Evolutionary conservation across 2,329 filamentous ascomycete species (phyloP).

Genomic region (Aspergillus chevalieri): DNA sequence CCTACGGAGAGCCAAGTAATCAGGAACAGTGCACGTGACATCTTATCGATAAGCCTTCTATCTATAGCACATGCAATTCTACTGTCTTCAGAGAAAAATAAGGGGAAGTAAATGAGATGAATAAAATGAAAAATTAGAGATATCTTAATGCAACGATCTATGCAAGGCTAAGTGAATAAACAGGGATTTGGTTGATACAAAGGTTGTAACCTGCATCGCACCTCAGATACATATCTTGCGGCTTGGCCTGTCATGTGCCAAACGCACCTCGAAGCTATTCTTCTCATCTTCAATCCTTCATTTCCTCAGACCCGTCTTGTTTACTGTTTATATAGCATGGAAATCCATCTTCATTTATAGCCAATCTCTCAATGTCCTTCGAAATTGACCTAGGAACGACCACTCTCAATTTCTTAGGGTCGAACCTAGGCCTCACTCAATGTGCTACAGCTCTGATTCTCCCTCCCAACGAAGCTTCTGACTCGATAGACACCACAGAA

Average conservation of each 20-base stretch:
- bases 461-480: not conserved
- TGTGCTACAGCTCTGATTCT: slow-evolving; percentile 14
- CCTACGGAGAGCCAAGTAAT: slow-evolving; percentile 20
- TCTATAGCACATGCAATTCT: not conserved
- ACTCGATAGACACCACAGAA: not conserved
- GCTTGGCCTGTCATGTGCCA: not conserved
- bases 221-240: not conserved
- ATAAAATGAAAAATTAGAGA: not conserved
- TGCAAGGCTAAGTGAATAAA: too few species aligned
- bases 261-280: not conserved
- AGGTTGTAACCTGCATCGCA: not conserved
- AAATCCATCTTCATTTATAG: not conserved
- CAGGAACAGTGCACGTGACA: not conserved
- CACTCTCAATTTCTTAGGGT: slow-evolving; percentile 5
- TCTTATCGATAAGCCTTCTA: slow-evolving; percentile 18
- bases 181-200: too few species aligned
- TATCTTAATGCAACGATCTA: too few species aligned
- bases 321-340: not conserved
- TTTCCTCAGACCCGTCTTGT: not conserved
- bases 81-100: not conserved
- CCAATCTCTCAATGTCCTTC: slow-evolving; percentile 15
- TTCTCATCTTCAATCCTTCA: not conserved
- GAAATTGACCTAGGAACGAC: slow-evolving; percentile 17
- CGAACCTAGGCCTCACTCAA: slow-evolving; percentile 15
- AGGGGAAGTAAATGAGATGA: not conserved